Base-by-base conservation (phyloP, 129 eudicot genomes). In the Chrysanthemum seticuspe region DNA sequence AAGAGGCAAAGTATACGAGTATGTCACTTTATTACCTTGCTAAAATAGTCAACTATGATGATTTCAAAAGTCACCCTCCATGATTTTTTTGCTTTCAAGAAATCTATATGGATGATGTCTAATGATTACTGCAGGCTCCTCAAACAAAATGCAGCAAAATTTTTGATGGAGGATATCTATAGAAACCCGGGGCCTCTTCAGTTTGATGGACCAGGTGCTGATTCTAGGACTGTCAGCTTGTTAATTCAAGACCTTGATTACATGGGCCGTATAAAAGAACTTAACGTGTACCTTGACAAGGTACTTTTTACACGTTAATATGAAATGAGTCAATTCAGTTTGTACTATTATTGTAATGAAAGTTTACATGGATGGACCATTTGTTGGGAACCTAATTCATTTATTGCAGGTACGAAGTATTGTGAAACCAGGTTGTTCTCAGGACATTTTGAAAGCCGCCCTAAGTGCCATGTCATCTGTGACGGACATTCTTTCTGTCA, bases 101-200 rank as follows among this genome's bases (percentile, higher is more conserved):
- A 71, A 54, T 57, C 10, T 21, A 2, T 58, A 57, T 40, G 31
- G 61, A 45, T 58, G 14, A 58, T 2, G 45, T 14, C 14, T 58
- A 72, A 14, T 45, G 14, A 19, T 57, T 58, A 15, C 19, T 78
- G 79, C 83, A 94, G 99, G 85, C 68, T 90, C 74, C 82, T 90
- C 77, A 86, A 86, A 68, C 87, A 86, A 78, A 95, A 90, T 76
- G 97, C 96, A 18, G 53, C 80, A 69, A 95, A 89, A 61, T 86
- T 90, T 63, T 86, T 90, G 82, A 73, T 90, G 77, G 99, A 95
- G 5, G 99, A 95, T 72, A 80, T 90, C 4, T 90, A 95, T 51
- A 86, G 96, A 90, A 95, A 95, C 80, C 96, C 97, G 1, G 99
- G 99, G 53, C 99, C 99, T 57, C 88, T 95, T 76, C 99, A 95